Percentiles rank a stretch among this genome's conserved stretches.
These are phyloP conservation scores for Parachaetomium inaequale DNA, from an alignment of 495 filamentous ascomycete genomes.

Conservation along the genomic window DNA sequence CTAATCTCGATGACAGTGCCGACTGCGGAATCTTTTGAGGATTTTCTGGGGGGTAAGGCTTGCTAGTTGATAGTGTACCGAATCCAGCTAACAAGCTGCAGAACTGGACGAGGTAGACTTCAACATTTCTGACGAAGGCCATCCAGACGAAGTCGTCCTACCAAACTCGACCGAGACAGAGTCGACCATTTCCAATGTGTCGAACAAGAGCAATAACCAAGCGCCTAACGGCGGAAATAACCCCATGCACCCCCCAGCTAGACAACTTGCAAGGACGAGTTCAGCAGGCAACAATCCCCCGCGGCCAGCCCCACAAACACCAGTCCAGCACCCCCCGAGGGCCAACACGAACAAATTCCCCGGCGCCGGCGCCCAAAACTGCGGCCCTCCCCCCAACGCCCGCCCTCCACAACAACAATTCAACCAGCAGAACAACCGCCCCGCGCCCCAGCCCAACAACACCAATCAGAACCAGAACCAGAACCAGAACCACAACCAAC, in stretches of 20 bases:
- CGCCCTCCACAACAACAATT: constrained; percentile 26
- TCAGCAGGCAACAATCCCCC: constrained; percentile 28
- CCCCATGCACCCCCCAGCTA: constrained; percentile 38
- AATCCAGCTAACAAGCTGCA: constrained; percentile 23
- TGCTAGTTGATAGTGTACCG: not conserved
- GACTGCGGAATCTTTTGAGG: constrained; percentile 47
- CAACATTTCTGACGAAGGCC: constrained; percentile 51
- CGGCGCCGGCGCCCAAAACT: constrained; percentile 21
- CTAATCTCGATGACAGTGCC: constrained; percentile 9
- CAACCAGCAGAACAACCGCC: constrained; percentile 32
- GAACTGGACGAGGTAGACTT: constrained; percentile 77
- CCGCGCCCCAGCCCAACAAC: constrained; percentile 25
- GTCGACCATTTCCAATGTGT: not conserved
- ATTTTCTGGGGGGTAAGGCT: constrained; percentile 67
- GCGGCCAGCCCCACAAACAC: constrained; percentile 37
- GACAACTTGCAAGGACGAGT: constrained; percentile 25
- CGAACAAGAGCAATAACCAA: constrained; percentile 14
- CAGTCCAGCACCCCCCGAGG: constrained; percentile 28
- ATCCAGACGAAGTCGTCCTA: constrained; percentile 61
- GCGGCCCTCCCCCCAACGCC: not conserved
- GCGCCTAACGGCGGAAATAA: constrained; percentile 11
- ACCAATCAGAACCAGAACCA: constrained; percentile 30
- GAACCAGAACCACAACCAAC: constrained; percentile 24
- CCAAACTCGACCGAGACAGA: constrained; percentile 16
- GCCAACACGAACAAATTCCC: constrained; percentile 20